These are phyloP conservation scores for Hygrocybe coccinea DNA, from an alignment of 768 basidiomycete species.

Conservation along the genomic window DNA sequence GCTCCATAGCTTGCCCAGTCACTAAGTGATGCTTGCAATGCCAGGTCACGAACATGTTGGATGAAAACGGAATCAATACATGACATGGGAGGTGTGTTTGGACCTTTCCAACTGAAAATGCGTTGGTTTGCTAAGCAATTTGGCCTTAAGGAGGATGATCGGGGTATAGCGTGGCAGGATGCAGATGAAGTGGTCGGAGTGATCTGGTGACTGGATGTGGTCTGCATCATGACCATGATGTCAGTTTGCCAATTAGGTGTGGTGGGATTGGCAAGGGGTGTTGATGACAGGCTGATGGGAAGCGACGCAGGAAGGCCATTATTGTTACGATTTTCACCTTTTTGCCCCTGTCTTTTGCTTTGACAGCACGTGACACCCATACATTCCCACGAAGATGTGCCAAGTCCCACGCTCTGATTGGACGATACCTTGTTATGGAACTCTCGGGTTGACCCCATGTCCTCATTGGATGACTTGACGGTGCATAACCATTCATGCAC, in stretches of 20 bases:
- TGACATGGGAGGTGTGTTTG: constrained; percentile 27
- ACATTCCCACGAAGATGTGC: too few species aligned
- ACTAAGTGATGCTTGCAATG: constrained; percentile 19
- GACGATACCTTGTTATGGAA: too few species aligned
- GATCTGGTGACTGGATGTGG: neutral
- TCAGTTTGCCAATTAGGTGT: constrained; percentile 12
- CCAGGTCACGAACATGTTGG: constrained; percentile 10
- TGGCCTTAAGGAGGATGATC: constrained; percentile 21
- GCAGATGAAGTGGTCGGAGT: neutral
- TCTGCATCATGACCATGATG: constrained; percentile 11
- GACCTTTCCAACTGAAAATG: constrained; percentile 31
- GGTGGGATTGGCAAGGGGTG: constrained; percentile 11
- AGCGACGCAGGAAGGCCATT: constrained; percentile 15
- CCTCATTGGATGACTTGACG: too few species aligned
- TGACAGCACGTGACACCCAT: too few species aligned
- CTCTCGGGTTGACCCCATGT: too few species aligned
- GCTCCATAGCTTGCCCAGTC: constrained; percentile 15
- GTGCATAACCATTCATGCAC: too few species aligned
- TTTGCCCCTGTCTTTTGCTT: too few species aligned
- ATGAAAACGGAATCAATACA: too few species aligned
- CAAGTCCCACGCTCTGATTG: too few species aligned
- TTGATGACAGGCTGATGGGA: constrained; percentile 10
- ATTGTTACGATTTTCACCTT: too few species aligned
- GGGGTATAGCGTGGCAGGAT: constrained; percentile 5
- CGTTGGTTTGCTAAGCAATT: constrained; percentile 20